Evolutionary conservation across 805 yeast species (phyloP).

Genomic region (Starmerella floricola): DNA sequence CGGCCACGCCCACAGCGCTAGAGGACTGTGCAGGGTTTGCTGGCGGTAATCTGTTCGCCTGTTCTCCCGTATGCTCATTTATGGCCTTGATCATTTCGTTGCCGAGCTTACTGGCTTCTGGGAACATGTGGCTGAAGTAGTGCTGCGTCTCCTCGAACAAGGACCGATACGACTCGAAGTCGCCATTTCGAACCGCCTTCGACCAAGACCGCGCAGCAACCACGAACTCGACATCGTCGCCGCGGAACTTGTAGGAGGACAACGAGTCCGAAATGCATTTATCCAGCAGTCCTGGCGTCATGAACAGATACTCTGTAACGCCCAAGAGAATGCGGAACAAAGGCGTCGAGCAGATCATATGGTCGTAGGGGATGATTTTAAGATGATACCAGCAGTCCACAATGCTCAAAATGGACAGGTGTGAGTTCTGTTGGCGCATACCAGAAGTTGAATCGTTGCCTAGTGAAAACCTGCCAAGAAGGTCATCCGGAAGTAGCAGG

Average conservation of each 20-base stretch:
- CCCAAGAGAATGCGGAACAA: constrained; percentile 84
- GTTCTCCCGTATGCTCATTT: constrained; percentile 21
- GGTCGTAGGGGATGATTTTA: constrained; percentile 86
- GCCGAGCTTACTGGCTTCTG: constrained; percentile 79
- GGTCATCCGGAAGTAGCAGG: constrained; percentile 60
- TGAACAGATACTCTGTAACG: constrained; percentile 81
- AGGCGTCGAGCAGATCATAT: constrained; percentile 93
- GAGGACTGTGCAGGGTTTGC: too few relatives aligned
- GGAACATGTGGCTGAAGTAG: constrained; percentile 77
- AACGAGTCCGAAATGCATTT: constrained; percentile 65
- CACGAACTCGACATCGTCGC: constrained; percentile 85
- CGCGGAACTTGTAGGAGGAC: constrained; percentile 54
- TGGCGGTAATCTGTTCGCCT: neutral
- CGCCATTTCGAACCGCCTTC: constrained; percentile 60
- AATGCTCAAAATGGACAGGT: constrained; percentile 73
- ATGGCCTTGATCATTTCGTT: constrained; percentile 67
- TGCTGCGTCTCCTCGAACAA: constrained; percentile 68
- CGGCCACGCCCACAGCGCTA: too few relatives aligned
- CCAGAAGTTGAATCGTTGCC: constrained; percentile 47
- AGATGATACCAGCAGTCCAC: constrained; percentile 87
- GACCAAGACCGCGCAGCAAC: constrained; percentile 87
- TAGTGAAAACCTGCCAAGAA: constrained; percentile 69
- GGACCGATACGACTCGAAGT: constrained; percentile 54
- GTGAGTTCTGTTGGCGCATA: constrained; percentile 62
- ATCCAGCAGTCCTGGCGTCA: constrained; percentile 73